These are phyloP conservation scores for Sedum album DNA, from an alignment of 164 flowering plant genomes.

Conservation along the genomic window DNA sequence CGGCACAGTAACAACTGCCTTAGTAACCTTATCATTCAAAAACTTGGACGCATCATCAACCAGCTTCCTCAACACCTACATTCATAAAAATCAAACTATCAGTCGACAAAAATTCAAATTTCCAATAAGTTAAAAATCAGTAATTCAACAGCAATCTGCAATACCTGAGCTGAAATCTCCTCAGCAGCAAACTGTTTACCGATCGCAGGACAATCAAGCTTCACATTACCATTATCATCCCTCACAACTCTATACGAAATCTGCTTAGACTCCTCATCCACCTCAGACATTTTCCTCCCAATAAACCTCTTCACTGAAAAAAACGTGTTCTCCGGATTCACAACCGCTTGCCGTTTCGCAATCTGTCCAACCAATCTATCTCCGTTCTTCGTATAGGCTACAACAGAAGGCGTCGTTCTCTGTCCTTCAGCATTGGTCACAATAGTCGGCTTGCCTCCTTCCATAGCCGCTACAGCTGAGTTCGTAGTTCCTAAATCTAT, in stretches of 20 bases:
- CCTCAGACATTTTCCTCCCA: constrained; percentile 35
- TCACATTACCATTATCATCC: constrained; percentile 35
- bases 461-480: constrained; percentile 35
- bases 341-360: constrained; percentile 34
- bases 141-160: neutral
- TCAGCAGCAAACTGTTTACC: constrained; percentile 14
- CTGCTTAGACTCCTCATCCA: constrained; percentile 31
- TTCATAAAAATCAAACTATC: neutral
- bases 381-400: constrained; percentile 14
- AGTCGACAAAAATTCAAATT: neutral
- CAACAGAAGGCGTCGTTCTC: constrained; percentile 29
- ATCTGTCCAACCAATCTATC: constrained; percentile 32
- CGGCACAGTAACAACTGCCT: constrained; percentile 2
- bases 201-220: constrained; percentile 34
- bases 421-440: constrained; percentile 26
- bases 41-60: constrained; percentile 5
- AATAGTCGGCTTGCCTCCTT: constrained; percentile 21
- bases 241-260: constrained; percentile 25
- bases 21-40: neutral
- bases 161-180: constrained; percentile 4
- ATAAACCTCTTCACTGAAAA: constrained; percentile 34
- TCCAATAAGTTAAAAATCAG: neutral
- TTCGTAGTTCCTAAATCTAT: constrained; percentile 34
- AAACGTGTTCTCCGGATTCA: constrained; percentile 35
- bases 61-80: neutral